Evolutionary conservation across 176 grass and related monocot species (phyloP).

Genomic region (Pontederia crassipes): DNA sequence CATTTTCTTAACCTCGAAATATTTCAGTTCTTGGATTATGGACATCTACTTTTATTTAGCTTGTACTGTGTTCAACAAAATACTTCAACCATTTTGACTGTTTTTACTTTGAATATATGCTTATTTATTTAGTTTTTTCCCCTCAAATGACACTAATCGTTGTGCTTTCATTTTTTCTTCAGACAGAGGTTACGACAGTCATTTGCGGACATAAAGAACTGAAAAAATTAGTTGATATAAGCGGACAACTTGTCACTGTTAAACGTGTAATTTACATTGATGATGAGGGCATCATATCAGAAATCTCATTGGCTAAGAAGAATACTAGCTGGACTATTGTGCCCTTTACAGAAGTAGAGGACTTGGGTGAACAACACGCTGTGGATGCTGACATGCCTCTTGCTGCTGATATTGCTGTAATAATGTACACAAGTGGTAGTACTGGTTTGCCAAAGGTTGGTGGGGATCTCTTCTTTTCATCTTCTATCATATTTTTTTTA

Average conservation of each 20-base stretch:
- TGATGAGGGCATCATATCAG: conserved; percentile 58
- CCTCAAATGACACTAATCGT: neutral
- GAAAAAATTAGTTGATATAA: conserved; percentile 70
- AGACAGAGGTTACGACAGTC: conserved; percentile 78
- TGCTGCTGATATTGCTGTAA: conserved; percentile 58
- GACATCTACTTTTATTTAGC: too few species aligned
- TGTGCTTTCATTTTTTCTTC: conserved; percentile 11
- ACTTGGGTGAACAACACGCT: conserved; percentile 48
- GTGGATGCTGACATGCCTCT: conserved; percentile 45
- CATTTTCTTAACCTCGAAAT: too few species aligned
- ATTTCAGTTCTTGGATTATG: too few species aligned
- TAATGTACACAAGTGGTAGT: conserved; percentile 95
- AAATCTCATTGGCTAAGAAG: conserved; percentile 32
- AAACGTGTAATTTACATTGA: conserved; percentile 73
- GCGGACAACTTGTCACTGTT: conserved; percentile 41
- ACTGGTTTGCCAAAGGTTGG: conserved; percentile 80
- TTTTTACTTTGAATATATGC: too few species aligned
- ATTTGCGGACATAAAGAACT: conserved; percentile 89
- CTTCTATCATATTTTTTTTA: too few species aligned
- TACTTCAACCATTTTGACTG: too few species aligned
- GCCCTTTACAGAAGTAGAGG: conserved; percentile 60
- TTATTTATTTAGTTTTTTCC: neutral
- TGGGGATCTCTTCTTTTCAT: neutral
- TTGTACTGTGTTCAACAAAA: too few species aligned
- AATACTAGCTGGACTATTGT: conserved; percentile 34